Conservation (phyloP, 2,329 filamentous ascomycete species). For the Colletotrichum sp. region DNA sequence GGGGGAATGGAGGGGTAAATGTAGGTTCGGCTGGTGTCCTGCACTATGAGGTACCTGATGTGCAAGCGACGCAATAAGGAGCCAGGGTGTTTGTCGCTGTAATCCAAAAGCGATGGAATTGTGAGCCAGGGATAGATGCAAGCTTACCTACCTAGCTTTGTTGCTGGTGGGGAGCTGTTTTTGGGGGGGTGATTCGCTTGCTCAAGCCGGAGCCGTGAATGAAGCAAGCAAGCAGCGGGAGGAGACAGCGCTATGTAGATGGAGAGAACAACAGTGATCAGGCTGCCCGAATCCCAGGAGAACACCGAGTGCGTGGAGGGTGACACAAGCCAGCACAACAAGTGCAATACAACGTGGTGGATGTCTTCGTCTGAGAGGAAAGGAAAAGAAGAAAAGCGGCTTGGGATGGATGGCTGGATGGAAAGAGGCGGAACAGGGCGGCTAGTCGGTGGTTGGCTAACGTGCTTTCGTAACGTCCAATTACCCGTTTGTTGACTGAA, state of each 20-base stretch:
- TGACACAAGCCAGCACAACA: neutral
- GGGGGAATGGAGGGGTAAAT: slow-evolving; percentile 23
- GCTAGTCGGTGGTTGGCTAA: neutral
- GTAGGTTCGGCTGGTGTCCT: neutral
- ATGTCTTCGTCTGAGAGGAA: neutral
- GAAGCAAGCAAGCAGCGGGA: neutral
- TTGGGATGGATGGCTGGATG: neutral
- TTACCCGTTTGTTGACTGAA: neutral
- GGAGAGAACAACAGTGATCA: neutral
- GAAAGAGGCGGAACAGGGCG: slow-evolving; percentile 12
- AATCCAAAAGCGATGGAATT: neutral
- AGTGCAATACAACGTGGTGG: neutral
- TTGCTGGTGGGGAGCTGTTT: neutral
- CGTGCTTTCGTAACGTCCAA: neutral
- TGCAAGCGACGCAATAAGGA: neutral
- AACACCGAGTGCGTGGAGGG: neutral
- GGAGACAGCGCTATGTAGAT: neutral
- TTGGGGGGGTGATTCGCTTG: neutral
- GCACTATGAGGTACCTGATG: neutral
- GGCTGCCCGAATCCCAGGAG: neutral
- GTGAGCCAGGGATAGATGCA: neutral
- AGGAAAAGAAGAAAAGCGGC: neutral
- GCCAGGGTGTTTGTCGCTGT: neutral
- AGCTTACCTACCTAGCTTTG: neutral
- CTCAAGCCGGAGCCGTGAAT: neutral